A percentile compares a stretch with the other conserved stretches of the same genome.
Evolutionary conservation across 2,329 filamentous ascomycete genomes (phyloP).

Genomic region (Grosmannia penicillata): DNA sequence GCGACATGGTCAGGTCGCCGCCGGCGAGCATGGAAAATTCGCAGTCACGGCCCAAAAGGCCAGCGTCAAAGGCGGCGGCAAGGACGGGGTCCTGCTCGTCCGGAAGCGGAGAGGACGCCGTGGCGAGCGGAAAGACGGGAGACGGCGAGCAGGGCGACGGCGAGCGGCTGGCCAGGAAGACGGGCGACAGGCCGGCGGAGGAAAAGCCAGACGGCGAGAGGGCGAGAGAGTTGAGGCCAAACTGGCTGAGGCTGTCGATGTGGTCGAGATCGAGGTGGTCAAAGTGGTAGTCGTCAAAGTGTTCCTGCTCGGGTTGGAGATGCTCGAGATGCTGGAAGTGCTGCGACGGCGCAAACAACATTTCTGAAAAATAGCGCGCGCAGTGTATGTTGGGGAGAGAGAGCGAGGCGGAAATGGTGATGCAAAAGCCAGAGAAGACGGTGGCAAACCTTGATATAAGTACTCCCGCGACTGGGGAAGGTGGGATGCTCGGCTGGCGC

Average conservation of each 20-base stretch:
- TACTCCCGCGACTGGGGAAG: no score
- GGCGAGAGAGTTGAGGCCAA: no score
- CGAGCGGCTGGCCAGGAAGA: neutral
- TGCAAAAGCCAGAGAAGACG: no score
- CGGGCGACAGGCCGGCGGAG: no score
- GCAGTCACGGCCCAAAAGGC: conserved; percentile 9
- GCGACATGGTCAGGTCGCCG: conserved; percentile 19
- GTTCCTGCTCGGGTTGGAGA: conserved; percentile 13
- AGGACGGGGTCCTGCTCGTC: conserved; percentile 10
- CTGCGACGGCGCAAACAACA: conserved; percentile 9
- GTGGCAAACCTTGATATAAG: no score
- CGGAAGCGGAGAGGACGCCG: conserved; percentile 13
- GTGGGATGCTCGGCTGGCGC: no score
- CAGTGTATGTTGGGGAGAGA: conserved; percentile 2
- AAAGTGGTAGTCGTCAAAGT: conserved; percentile 11
- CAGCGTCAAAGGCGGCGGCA: conserved; percentile 11
- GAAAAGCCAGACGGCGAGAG: no score
- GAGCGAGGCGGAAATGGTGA: no score
- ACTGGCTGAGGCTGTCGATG: neutral
- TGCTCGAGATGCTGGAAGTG: conserved; percentile 11
- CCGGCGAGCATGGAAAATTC: conserved; percentile 11
- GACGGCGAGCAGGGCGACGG: conserved; percentile 6
- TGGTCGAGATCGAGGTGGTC: conserved; percentile 10
- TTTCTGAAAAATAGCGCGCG: no score
- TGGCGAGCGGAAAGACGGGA: conserved; percentile 1